Conservation (phyloP, 2,329 filamentous ascomycete species). For the Cryphonectria nitschkei region DNA sequence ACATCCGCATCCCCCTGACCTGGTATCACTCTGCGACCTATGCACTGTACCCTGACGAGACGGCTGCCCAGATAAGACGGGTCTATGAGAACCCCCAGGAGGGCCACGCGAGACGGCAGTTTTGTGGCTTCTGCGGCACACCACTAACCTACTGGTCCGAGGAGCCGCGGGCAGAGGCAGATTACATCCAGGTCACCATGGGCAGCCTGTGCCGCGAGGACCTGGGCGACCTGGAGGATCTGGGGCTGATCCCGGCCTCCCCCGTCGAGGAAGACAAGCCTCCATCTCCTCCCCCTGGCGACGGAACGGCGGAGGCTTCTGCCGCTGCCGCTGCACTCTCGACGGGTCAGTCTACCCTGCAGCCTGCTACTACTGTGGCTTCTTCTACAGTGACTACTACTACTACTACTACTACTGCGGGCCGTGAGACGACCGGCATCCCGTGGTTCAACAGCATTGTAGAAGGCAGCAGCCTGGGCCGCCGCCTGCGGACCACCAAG, state of each 20-base stretch:
- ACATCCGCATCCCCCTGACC: slow-evolving; percentile 77
- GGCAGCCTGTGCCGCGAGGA: slow-evolving; percentile 75
- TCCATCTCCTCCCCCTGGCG: slow-evolving; percentile 32
- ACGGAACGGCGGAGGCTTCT: slow-evolving; percentile 38
- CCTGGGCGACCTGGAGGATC: slow-evolving; percentile 71
- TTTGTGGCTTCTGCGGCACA: slow-evolving; percentile 92
- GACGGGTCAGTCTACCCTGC: slow-evolving; percentile 22
- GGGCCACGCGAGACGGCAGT: slow-evolving; percentile 69
- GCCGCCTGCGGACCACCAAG: slow-evolving; percentile 61
- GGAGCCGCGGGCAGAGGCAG: slow-evolving; percentile 67
- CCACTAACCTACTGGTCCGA: slow-evolving; percentile 85
- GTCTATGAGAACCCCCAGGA: slow-evolving; percentile 65
- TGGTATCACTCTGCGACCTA: slow-evolving; percentile 81
- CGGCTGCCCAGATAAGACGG: slow-evolving; percentile 66
- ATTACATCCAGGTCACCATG: slow-evolving; percentile 81
- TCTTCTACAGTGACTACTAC: slow-evolving; percentile 19
- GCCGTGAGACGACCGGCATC: slow-evolving; percentile 69
- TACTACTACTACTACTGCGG: slow-evolving; percentile 18
- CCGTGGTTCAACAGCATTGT: slow-evolving; percentile 88
- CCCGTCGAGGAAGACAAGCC: slow-evolving; percentile 35
- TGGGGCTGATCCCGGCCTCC: slow-evolving; percentile 68
- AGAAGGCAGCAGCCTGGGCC: slow-evolving; percentile 73
- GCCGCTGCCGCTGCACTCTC: not conserved
- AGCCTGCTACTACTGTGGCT: slow-evolving; percentile 27
- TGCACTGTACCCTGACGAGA: slow-evolving; percentile 79